Percentiles rank a stretch among this genome's conserved stretches.
phyloP scores from a whole-genome alignment of 768 basidiomycete species.

The Aureoboletus auriporus region DNA sequence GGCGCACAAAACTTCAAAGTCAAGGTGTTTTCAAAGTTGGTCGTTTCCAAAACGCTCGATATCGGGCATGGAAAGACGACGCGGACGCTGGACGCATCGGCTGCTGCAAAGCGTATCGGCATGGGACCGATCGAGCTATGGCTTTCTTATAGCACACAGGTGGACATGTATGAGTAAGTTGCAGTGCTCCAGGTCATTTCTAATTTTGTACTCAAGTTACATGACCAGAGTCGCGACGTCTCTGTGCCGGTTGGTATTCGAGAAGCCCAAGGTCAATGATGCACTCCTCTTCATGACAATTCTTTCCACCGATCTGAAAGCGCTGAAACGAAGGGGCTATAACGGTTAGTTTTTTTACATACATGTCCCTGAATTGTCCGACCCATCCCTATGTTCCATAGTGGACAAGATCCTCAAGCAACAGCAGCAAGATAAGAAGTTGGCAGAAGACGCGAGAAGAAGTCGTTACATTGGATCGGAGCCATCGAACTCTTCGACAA shows the following conservation, averaged over 20 bases:
- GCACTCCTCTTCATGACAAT: slow-evolving; percentile 90
- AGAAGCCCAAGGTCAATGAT: slow-evolving; percentile 79
- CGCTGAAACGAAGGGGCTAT: slow-evolving; percentile 79
- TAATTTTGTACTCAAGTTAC: not conserved
- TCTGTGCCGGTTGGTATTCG: slow-evolving; percentile 75
- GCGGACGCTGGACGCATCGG: slow-evolving; percentile 67
- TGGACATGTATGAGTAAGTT: slow-evolving; percentile 92
- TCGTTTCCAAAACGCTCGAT: slow-evolving; percentile 57
- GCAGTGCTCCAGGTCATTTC: not conserved
- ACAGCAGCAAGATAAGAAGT: slow-evolving; percentile 64
- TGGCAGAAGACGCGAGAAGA: slow-evolving; percentile 43
- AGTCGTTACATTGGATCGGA: slow-evolving; percentile 23
- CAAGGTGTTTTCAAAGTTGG: slow-evolving; percentile 60
- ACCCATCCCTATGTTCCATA: slow-evolving; percentile 23
- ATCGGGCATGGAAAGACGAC: slow-evolving; percentile 47
- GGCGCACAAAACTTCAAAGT: slow-evolving; percentile 64
- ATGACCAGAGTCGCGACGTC: slow-evolving; percentile 72
- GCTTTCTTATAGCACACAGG: slow-evolving; percentile 67
- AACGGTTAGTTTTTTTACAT: slow-evolving; percentile 51
- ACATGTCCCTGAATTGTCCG: not conserved
- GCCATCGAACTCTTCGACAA: slow-evolving; percentile 1
- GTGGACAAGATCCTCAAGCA: slow-evolving; percentile 90
- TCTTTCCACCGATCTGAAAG: slow-evolving; percentile 82
- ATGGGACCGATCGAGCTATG: slow-evolving; percentile 70
- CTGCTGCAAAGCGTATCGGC: slow-evolving; percentile 53